Evolutionary conservation across 495 filamentous ascomycete species (phyloP), one percentile per base, ranked within the genome.

Genomic region (Lasiosphaeria ovina): DNA sequence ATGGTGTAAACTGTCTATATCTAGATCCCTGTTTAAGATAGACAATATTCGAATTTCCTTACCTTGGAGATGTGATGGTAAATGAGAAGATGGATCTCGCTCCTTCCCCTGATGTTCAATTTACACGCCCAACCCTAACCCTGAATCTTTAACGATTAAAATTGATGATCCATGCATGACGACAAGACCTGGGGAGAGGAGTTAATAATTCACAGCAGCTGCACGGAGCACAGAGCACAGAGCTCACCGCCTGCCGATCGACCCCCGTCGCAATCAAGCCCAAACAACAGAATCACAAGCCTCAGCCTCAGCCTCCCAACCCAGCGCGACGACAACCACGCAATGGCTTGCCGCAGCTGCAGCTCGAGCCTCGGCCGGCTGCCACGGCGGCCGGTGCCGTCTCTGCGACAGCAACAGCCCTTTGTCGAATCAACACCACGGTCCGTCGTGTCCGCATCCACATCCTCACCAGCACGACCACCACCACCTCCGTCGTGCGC

Each of bases 331-430:
- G 3, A 47, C 49, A 36, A 12, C 49, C 38, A 6, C 51, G 14
- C 49, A 63, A 73, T 73, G 71, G 71, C 71, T 32, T 68, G 67
- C 48, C 65, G 62, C 38, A 68, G 59, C 40, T 71, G 69, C 60
- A 60, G 54, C 45, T 48, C 63, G 16, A 52, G 51, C 59, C 56
- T 70, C 61, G 57, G 51, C 35, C 58, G 48, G 45, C 54, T 70
- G 9, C 57, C 67, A 8, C 59, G 54, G 51, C 56, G 64, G 16
- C 33, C 63, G 45, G 52, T 62, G 34, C 33, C 53, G 31, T 54
- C 59, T 35, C 34, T 62, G 12, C 58, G 60, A 36, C 64, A 55
- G 35, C 47, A 51, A 36, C 64, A 55, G 35, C 47, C 55, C 16
- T 6, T 60, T 33, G 24, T 55, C 45, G 16, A 17, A 50, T 11